Evolutionary conservation across 129 eudicot genomes (phyloP).

Genomic region (Saussurea involucrata): DNA sequence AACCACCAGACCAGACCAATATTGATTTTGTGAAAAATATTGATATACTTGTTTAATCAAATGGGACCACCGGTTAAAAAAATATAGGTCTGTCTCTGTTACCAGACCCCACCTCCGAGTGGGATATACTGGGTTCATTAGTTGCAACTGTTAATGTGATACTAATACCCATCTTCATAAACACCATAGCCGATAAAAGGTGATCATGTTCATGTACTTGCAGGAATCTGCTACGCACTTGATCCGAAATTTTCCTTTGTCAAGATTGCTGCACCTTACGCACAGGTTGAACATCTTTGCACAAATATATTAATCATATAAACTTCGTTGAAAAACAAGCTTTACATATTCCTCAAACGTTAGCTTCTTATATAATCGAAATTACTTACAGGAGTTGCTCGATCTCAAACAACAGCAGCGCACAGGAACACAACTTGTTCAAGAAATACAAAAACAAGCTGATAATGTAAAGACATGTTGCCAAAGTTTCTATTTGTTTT

Average conservation of each 20-base stretch:
- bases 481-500: neutral
- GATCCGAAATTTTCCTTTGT: conserved; percentile 87
- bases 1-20: no score
- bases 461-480: conserved; percentile 51
- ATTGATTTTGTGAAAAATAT: no score
- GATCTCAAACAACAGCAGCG: conserved; percentile 67
- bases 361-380: conserved; percentile 1
- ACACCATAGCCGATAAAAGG: neutral
- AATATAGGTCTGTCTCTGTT: no score
- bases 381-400: conserved; percentile 72
- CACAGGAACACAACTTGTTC: conserved; percentile 71
- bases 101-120: neutral
- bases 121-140: neutral
- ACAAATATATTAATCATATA: neutral
- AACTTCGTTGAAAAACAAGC: neutral
- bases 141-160: neutral
- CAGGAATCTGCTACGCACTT: conserved; percentile 78
- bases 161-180: neutral
- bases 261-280: conserved; percentile 91
- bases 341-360: neutral
- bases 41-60: no score
- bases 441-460: conserved; percentile 85
- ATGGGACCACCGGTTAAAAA: no score
- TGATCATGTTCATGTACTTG: neutral
- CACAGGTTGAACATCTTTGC: conserved; percentile 51